Conservation (phyloP, 2,329 filamentous ascomycete species). For the Trichoderma gracile region DNA sequence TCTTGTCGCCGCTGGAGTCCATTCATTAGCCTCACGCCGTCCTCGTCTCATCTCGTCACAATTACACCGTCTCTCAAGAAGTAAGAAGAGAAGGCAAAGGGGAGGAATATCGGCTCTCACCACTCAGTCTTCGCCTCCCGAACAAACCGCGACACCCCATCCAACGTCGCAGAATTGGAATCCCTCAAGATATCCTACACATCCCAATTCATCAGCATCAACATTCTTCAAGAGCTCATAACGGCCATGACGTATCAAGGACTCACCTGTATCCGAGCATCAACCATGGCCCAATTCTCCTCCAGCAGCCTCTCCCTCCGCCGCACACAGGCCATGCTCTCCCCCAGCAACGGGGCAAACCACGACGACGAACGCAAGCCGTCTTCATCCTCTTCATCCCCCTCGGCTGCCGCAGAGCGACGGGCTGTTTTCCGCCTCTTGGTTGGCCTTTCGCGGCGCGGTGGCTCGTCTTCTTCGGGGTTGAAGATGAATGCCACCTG, state of each 20-base stretch:
- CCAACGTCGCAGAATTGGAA: conserved; percentile 61
- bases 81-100: not conserved
- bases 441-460: conserved; percentile 44
- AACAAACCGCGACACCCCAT: conserved; percentile 60
- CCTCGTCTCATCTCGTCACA: too few species aligned
- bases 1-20: conserved; percentile 45
- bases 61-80: not conserved
- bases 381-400: conserved; percentile 21
- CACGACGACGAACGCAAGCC: conserved; percentile 28
- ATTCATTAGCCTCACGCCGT: not conserved
- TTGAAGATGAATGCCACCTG: conserved; percentile 66
- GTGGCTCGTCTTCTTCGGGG: conserved; percentile 45
- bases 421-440: conserved; percentile 60
- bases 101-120: conserved; percentile 30
- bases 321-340: conserved; percentile 49
- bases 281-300: conserved; percentile 63
- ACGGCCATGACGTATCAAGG: not conserved
- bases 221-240: not conserved
- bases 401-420: conserved; percentile 30
- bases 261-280: conserved; percentile 58
- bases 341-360: conserved; percentile 58
- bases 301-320: conserved; percentile 62
- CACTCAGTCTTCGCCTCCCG: conserved; percentile 39
- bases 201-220: not conserved
- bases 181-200: conserved; percentile 56